Base-by-base conservation (phyloP, 768 basidiomycete genomes). In the Hypsizygus marmoreus region DNA sequence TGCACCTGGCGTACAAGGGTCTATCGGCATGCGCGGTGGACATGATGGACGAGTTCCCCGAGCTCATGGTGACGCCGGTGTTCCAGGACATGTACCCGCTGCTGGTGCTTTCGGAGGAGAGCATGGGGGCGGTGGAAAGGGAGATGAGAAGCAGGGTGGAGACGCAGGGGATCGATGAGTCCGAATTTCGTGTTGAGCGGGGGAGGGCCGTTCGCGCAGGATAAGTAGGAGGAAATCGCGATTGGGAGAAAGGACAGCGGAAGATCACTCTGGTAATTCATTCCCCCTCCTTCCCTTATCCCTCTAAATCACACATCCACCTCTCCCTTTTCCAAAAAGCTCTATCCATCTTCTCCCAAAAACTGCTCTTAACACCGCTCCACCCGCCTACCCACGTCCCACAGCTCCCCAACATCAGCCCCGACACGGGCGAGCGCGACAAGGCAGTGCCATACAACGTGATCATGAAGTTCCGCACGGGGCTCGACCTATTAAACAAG, bases 41-140 rank as follows among this genome's bases (percentile, higher is more conserved):
- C 19, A 73, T 82, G 8, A 84, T 85, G 2, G 23, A 43, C 5
- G 64, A 70, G 16, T 84, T 82, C 54, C 86, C 87, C 4, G 57
- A 75, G n/a, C 65, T 88, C 39, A 25, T 76, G 22, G 80, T 78
- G 3, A 76, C 73, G 11, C 67, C 78, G 4, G 68, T 75, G 47
- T 88, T 76, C 60, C 84, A 89, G 62, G 88, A 90, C 50, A 81
- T 79, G 43, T 91, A 80, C 58, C 88, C 88, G 1, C 55, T 91
- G 38, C 64, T 88, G 25, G 56, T 91, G 5, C 67, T 86, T 19
- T 84, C 83, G 17, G 78, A 84, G 60, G 83, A 91, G 65, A 84
- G 81, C 56, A 71, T 84, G 53, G 59, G 44, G 22, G 72, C 71
- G 26, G 61, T 89, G 25, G 73, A 82, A 52, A 63, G 69, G 42